These are phyloP conservation scores for Syzygium malaccense DNA, from an alignment of 441 rosid genomes.

Conservation along the genomic window DNA sequence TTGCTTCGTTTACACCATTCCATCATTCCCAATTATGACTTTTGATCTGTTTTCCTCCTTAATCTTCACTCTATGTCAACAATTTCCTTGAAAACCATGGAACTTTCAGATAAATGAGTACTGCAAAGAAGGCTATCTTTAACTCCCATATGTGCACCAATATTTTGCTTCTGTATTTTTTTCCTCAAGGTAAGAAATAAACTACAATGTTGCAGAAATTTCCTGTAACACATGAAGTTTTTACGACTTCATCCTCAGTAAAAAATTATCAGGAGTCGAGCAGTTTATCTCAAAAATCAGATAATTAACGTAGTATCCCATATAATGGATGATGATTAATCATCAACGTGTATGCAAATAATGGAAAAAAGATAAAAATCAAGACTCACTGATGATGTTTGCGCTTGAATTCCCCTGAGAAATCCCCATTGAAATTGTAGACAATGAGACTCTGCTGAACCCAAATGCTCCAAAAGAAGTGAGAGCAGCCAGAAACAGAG, in stretches of 20 bases:
- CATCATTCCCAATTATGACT: slow-evolving; percentile 1
- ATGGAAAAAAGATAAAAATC: background rate
- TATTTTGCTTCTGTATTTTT: background rate
- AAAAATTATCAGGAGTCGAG: background rate
- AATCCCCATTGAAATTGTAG: slow-evolving; percentile 28
- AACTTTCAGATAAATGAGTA: background rate
- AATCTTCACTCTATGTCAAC: background rate
- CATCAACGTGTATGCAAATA: background rate
- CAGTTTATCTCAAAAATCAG: background rate
- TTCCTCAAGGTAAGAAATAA: background rate
- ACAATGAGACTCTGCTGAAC: slow-evolving; percentile 43
- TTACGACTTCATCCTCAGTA: background rate
- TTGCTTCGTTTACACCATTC: slow-evolving; percentile 33
- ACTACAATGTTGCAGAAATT: background rate
- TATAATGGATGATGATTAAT: background rate
- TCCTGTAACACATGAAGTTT: background rate
- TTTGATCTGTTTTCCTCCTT: background rate
- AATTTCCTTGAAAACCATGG: background rate
- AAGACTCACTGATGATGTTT: slow-evolving; percentile 36
- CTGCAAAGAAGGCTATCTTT: background rate
- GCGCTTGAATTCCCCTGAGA: slow-evolving; percentile 50
- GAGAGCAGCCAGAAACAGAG: slow-evolving; percentile 73
- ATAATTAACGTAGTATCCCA: background rate
- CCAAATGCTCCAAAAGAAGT: slow-evolving; percentile 68
- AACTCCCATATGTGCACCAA: background rate